Evolutionary conservation across 2,329 filamentous ascomycete species (phyloP).

Genomic region (Periconia digitata): DNA sequence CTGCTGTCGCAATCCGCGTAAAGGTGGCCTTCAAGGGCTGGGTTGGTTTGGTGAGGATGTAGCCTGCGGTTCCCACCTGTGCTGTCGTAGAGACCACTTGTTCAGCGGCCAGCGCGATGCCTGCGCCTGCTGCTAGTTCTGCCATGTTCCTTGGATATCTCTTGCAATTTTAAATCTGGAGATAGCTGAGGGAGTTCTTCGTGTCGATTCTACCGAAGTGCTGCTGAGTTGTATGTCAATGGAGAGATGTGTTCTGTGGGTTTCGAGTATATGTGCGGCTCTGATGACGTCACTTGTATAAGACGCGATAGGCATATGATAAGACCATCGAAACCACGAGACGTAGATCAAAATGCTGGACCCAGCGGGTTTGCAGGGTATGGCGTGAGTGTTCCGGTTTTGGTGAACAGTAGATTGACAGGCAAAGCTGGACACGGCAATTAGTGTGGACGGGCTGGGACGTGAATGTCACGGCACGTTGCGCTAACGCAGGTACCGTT

Average conservation of each 20-base stretch:
- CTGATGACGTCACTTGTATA: background rate
- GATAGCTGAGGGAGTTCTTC: background rate
- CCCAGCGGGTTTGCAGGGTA: background rate
- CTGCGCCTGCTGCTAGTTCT: conserved; percentile 43
- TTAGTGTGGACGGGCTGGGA: no score
- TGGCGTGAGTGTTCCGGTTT: background rate
- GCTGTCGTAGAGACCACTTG: conserved; percentile 44
- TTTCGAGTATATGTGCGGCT: background rate
- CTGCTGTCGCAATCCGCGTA: conserved; percentile 42
- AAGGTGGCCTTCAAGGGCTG: conserved; percentile 48
- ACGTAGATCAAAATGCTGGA: background rate
- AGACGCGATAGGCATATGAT: background rate
- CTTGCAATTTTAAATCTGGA: no score
- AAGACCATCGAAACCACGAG: background rate
- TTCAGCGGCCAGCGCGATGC: conserved; percentile 41
- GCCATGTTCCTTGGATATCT: conserved; percentile 36
- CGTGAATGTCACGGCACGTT: no score
- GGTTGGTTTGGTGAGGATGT: conserved; percentile 46
- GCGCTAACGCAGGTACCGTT: no score
- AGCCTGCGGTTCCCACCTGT: conserved; percentile 44
- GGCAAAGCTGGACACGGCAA: no score
- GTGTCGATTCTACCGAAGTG: background rate
- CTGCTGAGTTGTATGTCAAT: background rate
- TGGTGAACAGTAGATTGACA: no score
- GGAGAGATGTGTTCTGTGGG: background rate